Base-by-base conservation (phyloP, 1,284 basidiomycete genomes). In the Moesziomyces aphidis region DNA sequence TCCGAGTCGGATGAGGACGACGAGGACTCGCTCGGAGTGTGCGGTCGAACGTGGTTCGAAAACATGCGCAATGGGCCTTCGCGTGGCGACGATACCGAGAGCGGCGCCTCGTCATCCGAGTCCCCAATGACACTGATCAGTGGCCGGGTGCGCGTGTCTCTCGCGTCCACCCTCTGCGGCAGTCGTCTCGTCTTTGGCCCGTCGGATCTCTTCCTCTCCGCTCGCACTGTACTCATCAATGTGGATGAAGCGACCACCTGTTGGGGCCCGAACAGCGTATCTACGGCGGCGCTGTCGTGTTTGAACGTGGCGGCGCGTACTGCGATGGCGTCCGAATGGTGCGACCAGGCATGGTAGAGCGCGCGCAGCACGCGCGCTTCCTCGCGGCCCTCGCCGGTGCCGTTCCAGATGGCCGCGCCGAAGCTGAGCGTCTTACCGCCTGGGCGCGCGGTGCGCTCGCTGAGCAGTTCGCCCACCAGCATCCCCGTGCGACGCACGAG, bases 401-500 rank as follows among this genome's bases (percentile, higher is more conserved):
- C 94, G 4, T 92, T 91, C 96, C 96, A 98, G 45, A 88, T 85
- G 3, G 80, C 80, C 2, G 88, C 89, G 0, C 89, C 90, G 73
- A 98, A 98, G 62, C 89, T 87, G 8, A 98, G 87, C 46, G 88
- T 88, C 83, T 91, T 92, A 5, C 50, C 53, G 0, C 39, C 21
- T 10, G 55, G 57, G 2, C n/a, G 22, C 1, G 48, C 22, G 42
- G 57, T 60, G 42, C 48, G 55, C 8, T 39, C 61, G 50, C 77
- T 80, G 19, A 81, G 50, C 24, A 80, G 21, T 84, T 99, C 96
- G 0, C 93, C 96, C 0, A 90, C 90, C 13, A 98, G 88, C 95
- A 98, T 97, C 3, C 96, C 96, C 73, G 94, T 91, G n/a, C 91
- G 88, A 2, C 95, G 90, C 15, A 97, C 88, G 2, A 89, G 88